Percentiles rank a stretch among this genome's conserved stretches.
These are phyloP conservation scores for Ogataea degrootiae DNA, from an alignment of 805 yeast genomes.

Conservation along the genomic window DNA sequence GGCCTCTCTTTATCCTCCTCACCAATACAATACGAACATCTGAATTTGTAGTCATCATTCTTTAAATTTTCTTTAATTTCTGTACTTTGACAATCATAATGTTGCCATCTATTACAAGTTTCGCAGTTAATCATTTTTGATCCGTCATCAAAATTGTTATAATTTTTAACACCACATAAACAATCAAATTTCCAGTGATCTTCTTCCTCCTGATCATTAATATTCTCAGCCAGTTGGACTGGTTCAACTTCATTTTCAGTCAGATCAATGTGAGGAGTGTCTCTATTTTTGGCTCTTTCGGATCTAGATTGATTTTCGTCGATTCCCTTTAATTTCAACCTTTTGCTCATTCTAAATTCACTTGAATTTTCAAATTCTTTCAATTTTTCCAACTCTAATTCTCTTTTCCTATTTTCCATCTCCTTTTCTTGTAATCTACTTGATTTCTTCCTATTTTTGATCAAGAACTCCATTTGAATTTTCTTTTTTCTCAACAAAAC, in stretches of 20 bases:
- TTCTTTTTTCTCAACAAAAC: slow-evolving; percentile 55
- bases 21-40: slow-evolving; percentile 13
- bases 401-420: slow-evolving; percentile 41
- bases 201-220: background rate
- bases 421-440: slow-evolving; percentile 67
- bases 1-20: background rate
- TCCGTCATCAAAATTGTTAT: slow-evolving; percentile 35
- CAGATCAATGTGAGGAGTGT: background rate
- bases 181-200: slow-evolving; percentile 36
- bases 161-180: slow-evolving; percentile 32
- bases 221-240: background rate
- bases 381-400: slow-evolving; percentile 42
- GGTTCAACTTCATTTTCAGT: background rate
- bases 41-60: slow-evolving; percentile 19
- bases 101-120: slow-evolving; percentile 36
- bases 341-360: background rate
- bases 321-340: slow-evolving; percentile 3
- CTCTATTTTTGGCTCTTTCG: slow-evolving; percentile 23
- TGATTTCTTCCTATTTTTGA: slow-evolving; percentile 69
- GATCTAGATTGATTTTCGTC: slow-evolving; percentile 29
- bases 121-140: slow-evolving; percentile 31
- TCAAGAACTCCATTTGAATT: slow-evolving; percentile 54
- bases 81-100: slow-evolving; percentile 30
- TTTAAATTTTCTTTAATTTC: slow-evolving; percentile 26
- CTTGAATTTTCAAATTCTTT: slow-evolving; percentile 27